Evolutionary conservation across 2,329 filamentous ascomycete species (phyloP), one percentile per base, ranked within the genome.

Genomic region (Claviceps pazoutovae): DNA sequence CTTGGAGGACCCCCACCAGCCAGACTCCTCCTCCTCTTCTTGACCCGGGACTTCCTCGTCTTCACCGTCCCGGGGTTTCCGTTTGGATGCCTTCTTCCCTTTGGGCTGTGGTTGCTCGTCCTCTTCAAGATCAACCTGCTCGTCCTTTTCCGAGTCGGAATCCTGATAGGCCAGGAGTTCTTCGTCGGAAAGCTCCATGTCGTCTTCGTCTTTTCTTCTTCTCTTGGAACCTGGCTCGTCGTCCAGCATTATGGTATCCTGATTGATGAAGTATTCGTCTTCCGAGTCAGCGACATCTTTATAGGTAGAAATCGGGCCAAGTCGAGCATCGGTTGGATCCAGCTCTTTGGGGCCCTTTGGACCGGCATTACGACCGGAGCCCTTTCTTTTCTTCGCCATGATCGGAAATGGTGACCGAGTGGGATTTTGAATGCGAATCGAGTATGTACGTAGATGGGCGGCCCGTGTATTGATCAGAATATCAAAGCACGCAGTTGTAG

Each of bases 211-310:
- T 59, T 82, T 84, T 60, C 84, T 81, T 61, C 83, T 76, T 57
- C 87, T 82, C 71, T 96, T 96, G 34, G 82, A 82, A 41, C 80
- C 78, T 14, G 84, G 87, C 37, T 77, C 84, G 58, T 95, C 88
- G 34, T 95, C 88, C 39, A 98, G 76, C 61, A 91, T 69, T 56
- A 98, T 82, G 63, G 87, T 84, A 68, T 98, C 93, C 57, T 86
- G 80, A 57, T 90, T 84, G 54, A 90, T 74, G 61, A 91, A 88
- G 66, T 95, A 95, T 64, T 95, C 88, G 66, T 98, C 93, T 66
- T 95, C 88, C 1, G 89, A 94, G 65, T 96, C 84, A 57, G 90
- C 88, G 59, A 98, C 84, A 68, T 95, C 88, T 67, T 91, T 83
- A 66, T 78, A 91, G 2, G 79, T 83, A 46, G 67, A 73, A 60